Evolutionary conservation across 345 rosid genomes (phyloP).

Genomic region (Arabidopsis suecica): DNA sequence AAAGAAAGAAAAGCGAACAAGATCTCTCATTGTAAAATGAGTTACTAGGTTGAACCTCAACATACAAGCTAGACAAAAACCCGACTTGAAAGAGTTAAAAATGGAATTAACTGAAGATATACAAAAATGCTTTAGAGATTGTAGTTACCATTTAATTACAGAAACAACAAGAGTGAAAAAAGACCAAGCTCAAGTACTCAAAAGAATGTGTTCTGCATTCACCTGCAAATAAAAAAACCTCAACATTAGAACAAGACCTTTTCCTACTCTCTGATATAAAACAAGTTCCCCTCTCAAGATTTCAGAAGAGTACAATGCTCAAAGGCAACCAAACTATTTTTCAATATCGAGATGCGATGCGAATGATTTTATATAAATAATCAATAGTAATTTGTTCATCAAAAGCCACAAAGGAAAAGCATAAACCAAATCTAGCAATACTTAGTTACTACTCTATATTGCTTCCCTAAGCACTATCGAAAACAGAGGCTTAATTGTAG

Average conservation of each 20-base stretch:
- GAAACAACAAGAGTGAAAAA: background rate
- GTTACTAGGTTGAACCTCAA: background rate
- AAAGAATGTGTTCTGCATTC: slow-evolving; percentile 3
- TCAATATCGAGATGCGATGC: no score
- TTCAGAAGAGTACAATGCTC: background rate
- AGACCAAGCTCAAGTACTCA: slow-evolving; percentile 1
- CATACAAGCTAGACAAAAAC: background rate
- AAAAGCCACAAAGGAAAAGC: no score
- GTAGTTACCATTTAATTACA: slow-evolving; percentile 29
- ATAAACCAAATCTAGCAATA: no score
- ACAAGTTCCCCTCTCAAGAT: slow-evolving; percentile 4
- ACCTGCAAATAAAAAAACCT: slow-evolving; percentile 33
- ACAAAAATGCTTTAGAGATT: background rate
- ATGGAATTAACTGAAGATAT: slow-evolving; percentile 6
- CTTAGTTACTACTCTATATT: no score
- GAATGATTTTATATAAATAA: no score
- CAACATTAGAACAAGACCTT: slow-evolving; percentile 15
- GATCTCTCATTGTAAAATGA: background rate
- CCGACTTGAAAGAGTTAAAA: background rate
- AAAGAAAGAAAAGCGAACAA: slow-evolving; percentile 18
- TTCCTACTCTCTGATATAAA: background rate
- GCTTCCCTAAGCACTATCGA: background rate
- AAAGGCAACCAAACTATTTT: background rate
- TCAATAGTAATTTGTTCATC: no score
- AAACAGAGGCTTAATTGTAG: background rate